phyloP scores from a whole-genome alignment of 2,329 filamentous ascomycete genomes.

The Calonectria pseudoturangicola region DNA sequence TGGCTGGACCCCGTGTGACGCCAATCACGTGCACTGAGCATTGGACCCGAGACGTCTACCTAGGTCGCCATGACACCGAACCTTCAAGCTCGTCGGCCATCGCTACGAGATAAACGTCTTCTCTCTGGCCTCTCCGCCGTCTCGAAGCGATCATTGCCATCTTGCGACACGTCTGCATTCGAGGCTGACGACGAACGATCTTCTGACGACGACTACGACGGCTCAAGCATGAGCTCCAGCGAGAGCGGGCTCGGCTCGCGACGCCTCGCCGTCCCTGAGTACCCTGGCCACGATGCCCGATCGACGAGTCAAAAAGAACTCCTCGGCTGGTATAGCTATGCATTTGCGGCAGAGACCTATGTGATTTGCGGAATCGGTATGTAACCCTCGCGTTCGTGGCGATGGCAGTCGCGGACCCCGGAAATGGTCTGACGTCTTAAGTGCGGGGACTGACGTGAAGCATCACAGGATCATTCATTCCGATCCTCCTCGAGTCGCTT shows the following conservation, averaged over 20 bases:
- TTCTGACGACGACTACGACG: conserved; percentile 53
- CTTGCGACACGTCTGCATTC: conserved; percentile 76
- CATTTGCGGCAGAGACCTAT: conserved; percentile 97
- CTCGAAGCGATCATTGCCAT: conserved; percentile 75
- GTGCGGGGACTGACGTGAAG: conserved; percentile 32
- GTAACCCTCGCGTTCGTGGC: conserved; percentile 55
- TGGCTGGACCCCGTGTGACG: conserved; percentile 50
- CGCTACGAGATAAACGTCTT: conserved; percentile 63
- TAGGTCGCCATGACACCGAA: conserved; percentile 51
- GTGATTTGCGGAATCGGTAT: conserved; percentile 87
- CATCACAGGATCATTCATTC: conserved; percentile 88
- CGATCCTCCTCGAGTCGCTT: conserved; percentile 94
- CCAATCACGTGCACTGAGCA: conserved; percentile 54
- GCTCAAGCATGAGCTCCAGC: conserved; percentile 59
- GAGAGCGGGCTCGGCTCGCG: conserved; percentile 62
- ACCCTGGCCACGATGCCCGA: conserved; percentile 90
- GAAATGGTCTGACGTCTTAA: conserved; percentile 8
- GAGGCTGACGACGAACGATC: conserved; percentile 83
- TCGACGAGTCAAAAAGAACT: conserved; percentile 92
- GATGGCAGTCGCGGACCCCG: background rate
- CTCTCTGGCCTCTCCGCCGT: conserved; percentile 70
- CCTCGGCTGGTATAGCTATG: conserved; percentile 95
- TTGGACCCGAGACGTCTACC: conserved; percentile 36
- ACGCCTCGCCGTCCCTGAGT: conserved; percentile 69
- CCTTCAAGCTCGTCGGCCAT: conserved; percentile 61